Conservation (phyloP, 176 grass and related monocot species). For the Bolboschoenus planiculmis region DNA sequence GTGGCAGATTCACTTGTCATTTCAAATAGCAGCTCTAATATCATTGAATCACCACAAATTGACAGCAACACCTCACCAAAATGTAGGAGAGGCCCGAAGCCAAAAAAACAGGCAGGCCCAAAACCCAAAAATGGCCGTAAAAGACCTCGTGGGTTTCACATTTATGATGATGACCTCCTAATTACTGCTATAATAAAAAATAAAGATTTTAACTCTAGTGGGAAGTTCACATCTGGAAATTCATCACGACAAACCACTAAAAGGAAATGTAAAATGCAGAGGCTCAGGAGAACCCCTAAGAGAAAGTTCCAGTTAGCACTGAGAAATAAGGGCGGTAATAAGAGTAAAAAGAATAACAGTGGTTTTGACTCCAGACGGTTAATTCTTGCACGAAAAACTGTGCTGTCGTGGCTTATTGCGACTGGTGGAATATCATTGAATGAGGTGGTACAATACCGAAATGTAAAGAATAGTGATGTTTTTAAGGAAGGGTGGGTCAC, state of each 20-base stretch:
- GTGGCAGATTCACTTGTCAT: conserved; percentile 20
- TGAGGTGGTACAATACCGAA: conserved; percentile 72
- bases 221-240: conserved; percentile 41
- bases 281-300: conserved; percentile 19
- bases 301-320: conserved; percentile 23
- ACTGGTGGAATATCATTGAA: conserved; percentile 74
- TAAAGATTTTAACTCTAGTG: conserved; percentile 58
- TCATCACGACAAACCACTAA: not conserved
- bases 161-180: conserved; percentile 91
- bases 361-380: conserved; percentile 49
- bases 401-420: conserved; percentile 93
- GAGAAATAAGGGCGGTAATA: conserved; percentile 17
- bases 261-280: conserved; percentile 22
- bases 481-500: conserved; percentile 81
- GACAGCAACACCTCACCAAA: conserved; percentile 23
- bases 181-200: conserved; percentile 91
- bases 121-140: conserved; percentile 38
- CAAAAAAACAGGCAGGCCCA: conserved; percentile 8
- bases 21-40: conserved; percentile 28
- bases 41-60: conserved; percentile 21
- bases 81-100: conserved; percentile 17
- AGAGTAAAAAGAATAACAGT: conserved; percentile 17
- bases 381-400: conserved; percentile 72
- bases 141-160: conserved; percentile 72
- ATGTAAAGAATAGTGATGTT: conserved; percentile 39